These are phyloP conservation scores for Claviceps fusiformis DNA, from an alignment of 2,329 filamentous ascomycete species.

Conservation along the genomic window DNA sequence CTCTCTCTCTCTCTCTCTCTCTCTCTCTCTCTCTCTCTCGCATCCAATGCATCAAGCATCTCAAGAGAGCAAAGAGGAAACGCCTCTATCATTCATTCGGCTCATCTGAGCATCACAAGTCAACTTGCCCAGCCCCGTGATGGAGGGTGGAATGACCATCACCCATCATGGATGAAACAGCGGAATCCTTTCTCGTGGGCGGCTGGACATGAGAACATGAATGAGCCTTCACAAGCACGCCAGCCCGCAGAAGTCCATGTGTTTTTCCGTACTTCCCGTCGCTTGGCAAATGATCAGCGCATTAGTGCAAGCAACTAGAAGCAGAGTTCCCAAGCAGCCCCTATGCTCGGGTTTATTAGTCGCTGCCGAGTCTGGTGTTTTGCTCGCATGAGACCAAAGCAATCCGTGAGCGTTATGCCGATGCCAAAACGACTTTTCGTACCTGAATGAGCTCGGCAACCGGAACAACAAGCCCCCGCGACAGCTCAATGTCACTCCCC, in stretches of 20 bases:
- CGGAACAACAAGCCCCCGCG: conserved; percentile 7
- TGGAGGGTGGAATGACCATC: background rate
- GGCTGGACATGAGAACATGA: background rate
- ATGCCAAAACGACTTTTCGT: too few species aligned
- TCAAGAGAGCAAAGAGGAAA: background rate
- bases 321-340: too few species aligned
- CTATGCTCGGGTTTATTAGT: too few species aligned
- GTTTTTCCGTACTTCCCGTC: background rate
- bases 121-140: background rate
- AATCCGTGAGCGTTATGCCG: too few species aligned
- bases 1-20: too few species aligned
- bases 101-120: too few species aligned
- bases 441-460: background rate
- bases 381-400: too few species aligned
- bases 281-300: background rate
- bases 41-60: background rate
- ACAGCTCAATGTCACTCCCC: conserved; percentile 4
- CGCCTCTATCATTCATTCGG: background rate
- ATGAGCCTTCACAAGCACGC: background rate
- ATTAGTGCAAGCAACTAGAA: background rate
- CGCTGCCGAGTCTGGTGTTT: too few species aligned
- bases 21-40: too few species aligned
- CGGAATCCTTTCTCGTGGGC: background rate
- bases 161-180: background rate
- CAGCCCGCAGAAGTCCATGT: background rate